These are phyloP conservation scores for Beta vulgaris DNA, from an alignment of 148 eudicot species.

Conservation along the genomic window DNA sequence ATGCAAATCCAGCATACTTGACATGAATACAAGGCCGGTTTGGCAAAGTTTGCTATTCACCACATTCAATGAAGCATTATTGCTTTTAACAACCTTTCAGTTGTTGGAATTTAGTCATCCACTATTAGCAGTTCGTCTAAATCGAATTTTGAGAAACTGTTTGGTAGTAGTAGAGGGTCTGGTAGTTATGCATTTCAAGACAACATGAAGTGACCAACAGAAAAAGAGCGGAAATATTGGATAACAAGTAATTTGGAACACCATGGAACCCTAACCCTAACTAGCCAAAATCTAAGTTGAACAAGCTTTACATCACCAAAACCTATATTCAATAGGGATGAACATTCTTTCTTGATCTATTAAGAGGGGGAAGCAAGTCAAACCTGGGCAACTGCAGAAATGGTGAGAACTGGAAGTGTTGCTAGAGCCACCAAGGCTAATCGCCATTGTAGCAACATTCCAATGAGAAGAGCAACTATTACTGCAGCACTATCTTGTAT, in stretches of 20 bases:
- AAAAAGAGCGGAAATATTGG: background rate
- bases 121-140: background rate
- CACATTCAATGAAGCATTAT: background rate
- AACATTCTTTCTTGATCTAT: background rate
- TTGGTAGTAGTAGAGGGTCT: background rate
- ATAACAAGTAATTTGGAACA: background rate
- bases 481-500: conserved; percentile 97
- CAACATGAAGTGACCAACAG: background rate
- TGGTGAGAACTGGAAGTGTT: conserved; percentile 75
- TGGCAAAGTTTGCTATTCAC: background rate
- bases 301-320: background rate
- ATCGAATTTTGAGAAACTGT: background rate
- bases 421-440: conserved; percentile 90
- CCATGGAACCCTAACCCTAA: background rate
- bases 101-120: background rate
- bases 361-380: conserved; percentile 9
- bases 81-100: background rate
- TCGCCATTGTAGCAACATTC: conserved; percentile 82
- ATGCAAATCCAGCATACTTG: background rate
- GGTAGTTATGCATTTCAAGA: background rate
- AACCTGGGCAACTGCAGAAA: conserved; percentile 98
- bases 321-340: background rate
- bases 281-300: background rate
- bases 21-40: background rate
- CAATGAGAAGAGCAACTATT: conserved; percentile 81